Evolutionary conservation across 2,329 filamentous ascomycete species (phyloP), one percentile per base, ranked within the genome.

Genomic region (Fusarium xylarioides): DNA sequence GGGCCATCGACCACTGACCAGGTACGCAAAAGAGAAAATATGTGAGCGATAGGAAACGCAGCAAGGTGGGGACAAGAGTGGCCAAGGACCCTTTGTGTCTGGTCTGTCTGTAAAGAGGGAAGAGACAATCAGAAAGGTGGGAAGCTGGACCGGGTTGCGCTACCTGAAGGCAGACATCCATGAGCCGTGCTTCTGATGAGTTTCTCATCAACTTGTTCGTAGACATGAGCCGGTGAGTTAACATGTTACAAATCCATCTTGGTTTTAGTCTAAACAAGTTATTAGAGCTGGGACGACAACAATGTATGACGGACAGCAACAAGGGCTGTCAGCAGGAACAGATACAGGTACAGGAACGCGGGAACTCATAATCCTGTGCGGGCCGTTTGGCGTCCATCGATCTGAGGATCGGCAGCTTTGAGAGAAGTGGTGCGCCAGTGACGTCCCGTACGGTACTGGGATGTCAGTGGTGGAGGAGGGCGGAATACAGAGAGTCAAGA

Each of bases 361-460:
- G 73, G 57, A 70, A 37, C 59, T 63, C 34, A 60, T 64, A 63
- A 67, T 65, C 46, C 66, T 74, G 47, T 53, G 68, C 74, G 73
- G 74, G 75, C 71, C 73, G 75, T 75, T 76, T 72, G 71, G 68
- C 70, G 71, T 71, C 61, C 68, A 76, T 76, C 74, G 75, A 77
- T 77, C 75, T 76, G 47, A 55, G 70, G 75, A 77, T 77, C 75
- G 75, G 63, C 75, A 77, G 66, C 66, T 56, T 57, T 55, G 64
- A 56, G 50, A 60, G 53, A 72, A 74, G 65, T 60, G 61, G 70
- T 77, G 74, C 74, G 65, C 66, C 75, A 76, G 70, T 76, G 70
- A 76, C 75, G 75, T 77, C 63, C 73, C 63, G 56, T 70, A 68
- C 66, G 67, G 56, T 68, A 53, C 75, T 74, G 61, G 75, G 75